Conservation (phyloP, 1,139 yeast species). For the Suhomyces choctaworum region DNA sequence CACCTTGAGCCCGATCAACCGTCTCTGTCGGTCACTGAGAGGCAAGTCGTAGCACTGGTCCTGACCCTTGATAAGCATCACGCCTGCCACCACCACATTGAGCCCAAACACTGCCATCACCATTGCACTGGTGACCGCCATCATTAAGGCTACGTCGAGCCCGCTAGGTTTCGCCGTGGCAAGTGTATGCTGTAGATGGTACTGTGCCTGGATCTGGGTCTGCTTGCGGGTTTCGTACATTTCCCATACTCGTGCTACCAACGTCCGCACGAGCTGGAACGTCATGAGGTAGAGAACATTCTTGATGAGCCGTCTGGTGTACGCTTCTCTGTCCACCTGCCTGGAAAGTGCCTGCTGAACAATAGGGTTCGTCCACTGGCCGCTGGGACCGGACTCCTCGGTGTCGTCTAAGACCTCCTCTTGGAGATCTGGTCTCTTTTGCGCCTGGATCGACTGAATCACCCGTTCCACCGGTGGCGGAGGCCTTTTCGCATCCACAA, state of each 20-base stretch:
- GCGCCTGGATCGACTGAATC: slow-evolving; percentile 6
- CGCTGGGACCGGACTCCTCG: slow-evolving; percentile 26
- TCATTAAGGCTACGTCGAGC: background rate
- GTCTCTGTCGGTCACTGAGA: slow-evolving; percentile 37
- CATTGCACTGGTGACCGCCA: slow-evolving; percentile 5
- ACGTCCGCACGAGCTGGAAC: slow-evolving; percentile 21
- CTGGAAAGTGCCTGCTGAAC: slow-evolving; percentile 38
- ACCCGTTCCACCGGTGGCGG: slow-evolving; percentile 1
- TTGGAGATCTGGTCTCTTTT: slow-evolving; percentile 8
- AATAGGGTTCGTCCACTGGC: slow-evolving; percentile 45
- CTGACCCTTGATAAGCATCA: slow-evolving; percentile 28
- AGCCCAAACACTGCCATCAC: slow-evolving; percentile 14
- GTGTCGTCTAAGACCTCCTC: slow-evolving; percentile 15
- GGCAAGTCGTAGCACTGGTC: slow-evolving; percentile 49
- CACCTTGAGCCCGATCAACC: slow-evolving; percentile 33
- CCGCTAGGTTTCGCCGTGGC: slow-evolving; percentile 1
- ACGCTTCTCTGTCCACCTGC: slow-evolving; percentile 35
- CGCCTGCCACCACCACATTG: slow-evolving; percentile 20
- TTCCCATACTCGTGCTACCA: slow-evolving; percentile 14
- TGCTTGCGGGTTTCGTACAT: slow-evolving; percentile 14
- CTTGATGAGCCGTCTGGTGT: slow-evolving; percentile 24
- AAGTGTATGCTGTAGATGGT: slow-evolving; percentile 9
- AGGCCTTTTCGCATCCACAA: slow-evolving; percentile 5
- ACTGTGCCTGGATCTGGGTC: slow-evolving; percentile 11
- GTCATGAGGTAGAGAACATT: slow-evolving; percentile 21